phyloP scores from a whole-genome alignment of 345 rosid species.

The Acer negundo region DNA sequence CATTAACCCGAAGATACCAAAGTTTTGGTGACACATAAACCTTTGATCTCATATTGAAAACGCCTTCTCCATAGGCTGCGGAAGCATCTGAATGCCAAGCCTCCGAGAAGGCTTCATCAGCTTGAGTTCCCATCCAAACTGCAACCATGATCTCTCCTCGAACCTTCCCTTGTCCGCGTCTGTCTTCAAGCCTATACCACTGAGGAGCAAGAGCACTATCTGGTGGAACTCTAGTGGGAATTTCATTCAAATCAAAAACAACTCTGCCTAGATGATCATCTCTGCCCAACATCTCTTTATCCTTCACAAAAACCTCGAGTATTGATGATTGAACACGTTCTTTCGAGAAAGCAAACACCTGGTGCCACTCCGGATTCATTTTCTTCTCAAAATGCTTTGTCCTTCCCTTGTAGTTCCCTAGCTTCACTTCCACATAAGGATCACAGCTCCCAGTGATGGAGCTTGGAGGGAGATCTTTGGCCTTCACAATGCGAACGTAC shows the following conservation, averaged over 20 bases:
- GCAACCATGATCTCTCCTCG: slow-evolving; percentile 88
- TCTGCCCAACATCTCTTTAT: slow-evolving; percentile 71
- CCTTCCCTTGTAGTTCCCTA: slow-evolving; percentile 92
- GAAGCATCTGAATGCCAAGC: slow-evolving; percentile 87
- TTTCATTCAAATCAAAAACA: slow-evolving; percentile 71
- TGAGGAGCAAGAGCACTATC: slow-evolving; percentile 93
- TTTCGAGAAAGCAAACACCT: slow-evolving; percentile 84
- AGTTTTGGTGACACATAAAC: slow-evolving; percentile 86
- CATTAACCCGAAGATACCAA: slow-evolving; percentile 82
- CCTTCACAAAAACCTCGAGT: slow-evolving; percentile 72
- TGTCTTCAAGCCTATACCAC: slow-evolving; percentile 78
- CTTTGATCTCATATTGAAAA: slow-evolving; percentile 62
- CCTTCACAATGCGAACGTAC: slow-evolving; percentile 72
- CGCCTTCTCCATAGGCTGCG: slow-evolving; percentile 66
- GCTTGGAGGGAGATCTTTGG: slow-evolving; percentile 73
- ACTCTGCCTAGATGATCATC: slow-evolving; percentile 81
- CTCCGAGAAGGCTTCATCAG: slow-evolving; percentile 87
- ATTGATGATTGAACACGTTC: slow-evolving; percentile 76
- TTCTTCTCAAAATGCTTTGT: slow-evolving; percentile 75
- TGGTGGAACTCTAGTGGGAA: slow-evolving; percentile 95
- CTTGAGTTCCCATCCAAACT: slow-evolving; percentile 95
- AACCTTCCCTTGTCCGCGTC: slow-evolving; percentile 70
- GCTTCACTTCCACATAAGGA: slow-evolving; percentile 88
- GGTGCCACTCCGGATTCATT: slow-evolving; percentile 88
- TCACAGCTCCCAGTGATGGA: slow-evolving; percentile 68